Evolutionary conservation across 2,329 filamentous ascomycete species (phyloP), one percentile per base, ranked within the genome.

Genomic region (Alternaria incomplexa): DNA sequence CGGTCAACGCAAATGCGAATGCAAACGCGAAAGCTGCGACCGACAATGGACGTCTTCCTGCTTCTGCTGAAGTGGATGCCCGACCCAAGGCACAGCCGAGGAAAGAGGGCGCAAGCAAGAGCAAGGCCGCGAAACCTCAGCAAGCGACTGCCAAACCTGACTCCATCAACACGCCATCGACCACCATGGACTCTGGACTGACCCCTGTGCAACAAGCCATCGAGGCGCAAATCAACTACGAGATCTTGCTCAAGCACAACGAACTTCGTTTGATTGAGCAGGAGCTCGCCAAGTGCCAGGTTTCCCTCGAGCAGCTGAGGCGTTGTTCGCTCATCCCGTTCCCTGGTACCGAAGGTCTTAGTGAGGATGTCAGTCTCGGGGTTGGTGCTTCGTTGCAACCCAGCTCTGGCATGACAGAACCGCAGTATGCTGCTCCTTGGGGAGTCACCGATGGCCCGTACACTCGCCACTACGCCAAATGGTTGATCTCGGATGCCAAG

Each of bases 241-340:
- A 97, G 83, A 94, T 98, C 56, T 83, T 98, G 67, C 83, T 96
- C 78, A 98, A 97, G 85, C 96, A 99, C 81, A 90, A 96, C 74
- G 96, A 99, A 83, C 83, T 98, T 63, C 92, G 94, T 61, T 85
- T 97, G 70, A 97, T 98, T 79, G 93, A 98, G 77, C 93, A 97
- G 81, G 96, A 98, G 82, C 87, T 98, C 68, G 95, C 93, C 68
- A 98, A 97, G 83, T 97, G 94, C 77, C 94, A 98, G 83, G 85
- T 94, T 67, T 93, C 94, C 11, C 86, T 98, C 70, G 96, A 99
- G 82, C 96, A 98, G 82, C 85, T 99, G 66, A 91, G 96, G 72
- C 90, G 96, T 64, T 97, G 94, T 81, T 90, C 96, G 77, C 85
- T 98, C 70, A 95, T 97, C 71, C 95, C 95, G 5, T 98, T 93